Base-by-base conservation (phyloP, 2,329 filamentous ascomycete genomes). In the Fusarium multiceps region DNA sequence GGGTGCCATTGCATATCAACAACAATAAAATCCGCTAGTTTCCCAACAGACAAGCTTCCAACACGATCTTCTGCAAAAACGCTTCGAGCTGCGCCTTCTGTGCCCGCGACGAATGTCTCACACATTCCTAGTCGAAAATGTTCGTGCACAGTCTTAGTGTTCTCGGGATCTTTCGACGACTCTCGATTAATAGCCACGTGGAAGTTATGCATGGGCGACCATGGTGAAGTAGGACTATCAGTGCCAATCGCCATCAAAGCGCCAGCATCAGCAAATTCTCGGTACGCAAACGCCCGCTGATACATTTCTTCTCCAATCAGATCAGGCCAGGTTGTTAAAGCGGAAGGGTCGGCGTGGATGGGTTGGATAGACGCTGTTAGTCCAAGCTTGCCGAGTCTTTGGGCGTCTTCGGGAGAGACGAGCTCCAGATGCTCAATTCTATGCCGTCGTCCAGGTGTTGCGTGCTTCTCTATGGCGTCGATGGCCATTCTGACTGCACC, bases 341-440 rank as follows among this genome's bases (percentile, higher is more conserved):
- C 88, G 0, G 87, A 84, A 7, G 88, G 88, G 65, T 87, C 85
- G 3, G 84, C 80, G 63, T 88, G 86, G 1, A 87, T 85, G 0
- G 86, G 84, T 71, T 88, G 85, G 28, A 88, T 80, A 3, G 84
- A 86, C 2, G 86, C 86, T 4, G 85, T 88, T 76, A 90, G 86
- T 25, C 87, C 86, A 6, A 88, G 78, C 25, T 77, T 72, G 2
- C 87, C 88, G 5, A 90, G 81, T 2, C 88, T 80, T 16, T 78
- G 80, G 1, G 86, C 88, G 68, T 90, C 88, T 56, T 82, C 80
- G 2, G 83, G 82, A 0, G 82, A 82, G 0, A 87, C 82, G 23
- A 90, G 81, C 74, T 90, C 88, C 12, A 90, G 78, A 71, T 90
- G 88, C 78, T 90, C 88, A 72, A 90, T 87, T 27, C 88, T 83